Evolutionary conservation across 129 eudicot species (phyloP), one percentile per base, ranked within the genome.

Genomic region (Erigeron canadensis): DNA sequence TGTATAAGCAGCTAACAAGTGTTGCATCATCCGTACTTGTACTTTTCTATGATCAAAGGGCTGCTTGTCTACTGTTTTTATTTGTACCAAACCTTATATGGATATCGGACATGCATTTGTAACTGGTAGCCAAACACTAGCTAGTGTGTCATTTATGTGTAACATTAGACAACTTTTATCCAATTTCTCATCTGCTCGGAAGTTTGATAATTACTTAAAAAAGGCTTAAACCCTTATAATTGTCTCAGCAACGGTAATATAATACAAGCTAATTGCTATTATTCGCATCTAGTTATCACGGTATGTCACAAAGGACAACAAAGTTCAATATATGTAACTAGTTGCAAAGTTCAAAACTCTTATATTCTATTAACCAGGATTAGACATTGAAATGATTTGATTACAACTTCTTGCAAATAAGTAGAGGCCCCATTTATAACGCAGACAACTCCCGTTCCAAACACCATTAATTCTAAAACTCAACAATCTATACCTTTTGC

Each of bases 401-500:
- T 60, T 63, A 42, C 13, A 23, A 2, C 17, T 39, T 64, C 45
- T 8, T 46, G 10, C 51, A 2, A 46, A 65, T 11, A n/a, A 8
- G 19, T 54, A 62, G 1, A 28, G 34, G 2, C 34, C 34, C 51
- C 39, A 38, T 6, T 15, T 46, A 46, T 18, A 55, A 51, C 22
- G 23, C 73, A n/a, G 50, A 37, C 9, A 37, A 44, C 37, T 42
- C 61, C 45, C 1, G 34, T 50, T 50, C 23, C 40, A 6, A 40
- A 39, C 54, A 6, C 40, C 9, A 61, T 44, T 56, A 75, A 41
- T 66, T n/a, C 5, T 6, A 37, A 23, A 44, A 15, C 67, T 65
- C 39, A 66, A 62, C 51, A 57, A 12, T 67, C 59, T 55, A 16
- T 18, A 28, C 13, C 28, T 34, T 51, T 67, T 73, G 61, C 85